Evolutionary conservation across 176 grass and related monocot species (phyloP).

Genomic region (Triticum urartu): DNA sequence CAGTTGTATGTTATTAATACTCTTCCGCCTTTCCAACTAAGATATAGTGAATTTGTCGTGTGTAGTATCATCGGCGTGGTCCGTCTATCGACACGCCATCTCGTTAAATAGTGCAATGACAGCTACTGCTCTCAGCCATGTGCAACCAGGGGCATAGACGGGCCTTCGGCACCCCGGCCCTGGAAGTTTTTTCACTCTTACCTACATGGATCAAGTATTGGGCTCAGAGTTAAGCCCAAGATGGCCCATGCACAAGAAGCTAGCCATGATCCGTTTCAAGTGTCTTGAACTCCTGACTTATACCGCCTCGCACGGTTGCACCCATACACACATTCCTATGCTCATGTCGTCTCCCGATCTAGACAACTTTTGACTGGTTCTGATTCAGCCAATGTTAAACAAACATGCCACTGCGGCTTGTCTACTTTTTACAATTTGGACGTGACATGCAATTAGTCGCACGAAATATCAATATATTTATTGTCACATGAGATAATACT

Average conservation of each 20-base stretch:
- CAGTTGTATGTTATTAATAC: too few species aligned
- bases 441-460: background rate
- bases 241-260: background rate
- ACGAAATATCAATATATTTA: too few species aligned
- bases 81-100: too few species aligned
- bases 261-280: background rate
- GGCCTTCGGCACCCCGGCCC: too few species aligned
- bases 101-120: too few species aligned
- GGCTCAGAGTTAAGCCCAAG: background rate
- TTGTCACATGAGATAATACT: too few species aligned
- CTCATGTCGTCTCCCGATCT: background rate
- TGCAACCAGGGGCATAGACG: too few species aligned
- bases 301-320: background rate
- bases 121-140: too few species aligned
- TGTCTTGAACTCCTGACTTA: background rate
- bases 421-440: background rate
- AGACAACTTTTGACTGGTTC: background rate
- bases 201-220: background rate
- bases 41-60: too few species aligned
- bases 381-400: background rate
- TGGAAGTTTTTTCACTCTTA: background rate
- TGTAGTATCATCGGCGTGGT: too few species aligned
- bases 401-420: background rate
- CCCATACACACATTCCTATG: background rate
- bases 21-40: too few species aligned